Evolutionary conservation across 2,329 filamentous ascomycete genomes (phyloP).

Genomic region (Ceratocystis huliohia): DNA sequence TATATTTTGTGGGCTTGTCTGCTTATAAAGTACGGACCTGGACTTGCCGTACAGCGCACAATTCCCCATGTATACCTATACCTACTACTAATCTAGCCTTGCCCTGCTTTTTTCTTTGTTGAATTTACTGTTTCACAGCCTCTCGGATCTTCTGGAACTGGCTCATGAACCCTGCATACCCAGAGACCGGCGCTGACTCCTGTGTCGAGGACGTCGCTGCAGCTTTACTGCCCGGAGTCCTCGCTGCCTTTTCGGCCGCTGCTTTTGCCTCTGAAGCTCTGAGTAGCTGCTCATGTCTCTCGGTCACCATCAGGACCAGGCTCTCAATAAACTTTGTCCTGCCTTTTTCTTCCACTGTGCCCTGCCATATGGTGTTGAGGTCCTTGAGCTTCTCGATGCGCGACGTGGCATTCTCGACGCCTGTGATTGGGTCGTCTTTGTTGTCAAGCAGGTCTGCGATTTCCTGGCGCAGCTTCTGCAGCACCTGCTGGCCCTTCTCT

Average conservation of each 20-base stretch:
- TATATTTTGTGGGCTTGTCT: not conserved
- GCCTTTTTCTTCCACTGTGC: conserved; percentile 89
- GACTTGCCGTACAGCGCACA: not conserved
- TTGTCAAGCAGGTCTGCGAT: conserved; percentile 52
- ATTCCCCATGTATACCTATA: too few relatives aligned
- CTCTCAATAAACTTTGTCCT: conserved; percentile 68
- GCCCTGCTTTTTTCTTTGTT: too few relatives aligned
- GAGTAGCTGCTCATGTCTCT: conserved; percentile 45
- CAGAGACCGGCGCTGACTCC: conserved; percentile 34
- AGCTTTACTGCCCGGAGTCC: conserved; percentile 24
- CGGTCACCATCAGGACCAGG: conserved; percentile 71
- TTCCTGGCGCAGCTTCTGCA: conserved; percentile 56
- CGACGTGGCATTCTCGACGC: conserved; percentile 59
- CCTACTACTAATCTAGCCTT: too few relatives aligned
- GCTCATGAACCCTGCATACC: conserved; percentile 43
- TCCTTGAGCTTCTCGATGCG: conserved; percentile 67
- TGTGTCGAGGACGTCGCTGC: conserved; percentile 26
- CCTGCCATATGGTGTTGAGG: conserved; percentile 75
- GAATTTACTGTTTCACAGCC: conserved; percentile 31
- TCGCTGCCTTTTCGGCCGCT: conserved; percentile 29
- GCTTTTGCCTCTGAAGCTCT: conserved; percentile 38
- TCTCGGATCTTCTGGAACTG: conserved; percentile 49
- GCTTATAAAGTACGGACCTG: not conserved
- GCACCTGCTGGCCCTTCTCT: conserved; percentile 75
- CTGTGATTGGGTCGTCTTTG: conserved; percentile 46